Evolutionary conservation across 257 asterid species (phyloP), one percentile per base, ranked within the genome.

Genomic region (Eucommia ulmoides): DNA sequence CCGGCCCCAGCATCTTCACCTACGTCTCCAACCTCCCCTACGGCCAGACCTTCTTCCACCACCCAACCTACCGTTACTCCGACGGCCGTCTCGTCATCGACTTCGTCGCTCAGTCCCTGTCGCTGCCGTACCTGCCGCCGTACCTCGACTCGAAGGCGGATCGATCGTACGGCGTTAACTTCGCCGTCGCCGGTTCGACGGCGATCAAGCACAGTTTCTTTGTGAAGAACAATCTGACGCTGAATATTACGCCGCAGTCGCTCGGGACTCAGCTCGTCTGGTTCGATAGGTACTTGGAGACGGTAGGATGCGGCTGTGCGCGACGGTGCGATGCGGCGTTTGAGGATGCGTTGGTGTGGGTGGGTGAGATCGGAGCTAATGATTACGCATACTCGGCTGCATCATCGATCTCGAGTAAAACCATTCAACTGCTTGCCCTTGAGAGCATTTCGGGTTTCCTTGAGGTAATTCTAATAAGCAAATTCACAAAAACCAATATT

Each of bases 81-180:
- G 95, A 88, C 45, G 97, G 97, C 45, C 83, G 97, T 22, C 70
- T 88, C 1, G 81, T 77, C 22, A 79, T 88, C 59, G 97, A 88
- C 69, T 88, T 88, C 60, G 65, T 73, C 0, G 56, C 97, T 0
- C 65, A 71, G 23, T 24, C 80, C 2, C 59, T 88, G 1, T 75
- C 84, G 11, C 58, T 84, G 54, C 95, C 93, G 0, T 73, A 73
- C 52, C 23, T 88, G 17, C 83, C 84, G 7, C 95, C 97, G 0
- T 81, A 81, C 19, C 72, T 55, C 11, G 24, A 66, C 26, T 21
- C 5, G 0, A 65, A 53, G 33, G 77, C 76, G 0, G 78, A 53
- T 12, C 49, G 19, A 15, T 41, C 83, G 1, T 7, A 16, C n/a
- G 83, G 93, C 8, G 62, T 76, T 26, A 84, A 88, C 58, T 88